phyloP scores from a whole-genome alignment of 2,329 filamentous ascomycete species.

The Cryoendolithus antarcticus region DNA sequence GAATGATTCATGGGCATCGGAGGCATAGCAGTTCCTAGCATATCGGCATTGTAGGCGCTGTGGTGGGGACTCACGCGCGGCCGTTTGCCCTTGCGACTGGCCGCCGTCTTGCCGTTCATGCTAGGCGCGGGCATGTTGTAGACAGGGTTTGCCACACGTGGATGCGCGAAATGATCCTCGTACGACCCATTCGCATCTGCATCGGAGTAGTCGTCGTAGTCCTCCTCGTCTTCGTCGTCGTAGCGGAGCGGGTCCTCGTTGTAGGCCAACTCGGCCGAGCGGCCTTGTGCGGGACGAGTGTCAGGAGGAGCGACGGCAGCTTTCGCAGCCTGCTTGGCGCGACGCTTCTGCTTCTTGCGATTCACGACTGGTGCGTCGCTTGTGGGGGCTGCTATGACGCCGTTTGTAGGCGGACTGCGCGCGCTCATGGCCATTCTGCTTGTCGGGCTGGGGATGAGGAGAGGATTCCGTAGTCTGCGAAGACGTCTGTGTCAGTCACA shows the following conservation, averaged over 20 bases:
- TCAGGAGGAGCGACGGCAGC: constrained; percentile 6
- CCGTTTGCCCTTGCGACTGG: constrained; percentile 7
- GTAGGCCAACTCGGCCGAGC: constrained; percentile 30
- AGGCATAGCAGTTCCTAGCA: constrained; percentile 11
- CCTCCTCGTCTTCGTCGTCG: constrained; percentile 32
- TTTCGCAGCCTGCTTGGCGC: constrained; percentile 63
- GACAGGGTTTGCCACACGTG: background rate
- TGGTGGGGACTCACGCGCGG: constrained; percentile 1
- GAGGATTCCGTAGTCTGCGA: background rate
- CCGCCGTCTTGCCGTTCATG: constrained; percentile 52
- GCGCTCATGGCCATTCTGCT: constrained; percentile 19
- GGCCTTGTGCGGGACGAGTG: constrained; percentile 1
- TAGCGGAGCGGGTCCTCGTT: constrained; percentile 28
- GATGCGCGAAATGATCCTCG: background rate
- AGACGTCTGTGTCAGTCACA: too few relatives aligned
- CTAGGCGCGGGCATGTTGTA: constrained; percentile 25
- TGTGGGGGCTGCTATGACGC: constrained; percentile 25
- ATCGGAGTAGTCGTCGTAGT: constrained; percentile 14
- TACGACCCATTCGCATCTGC: constrained; percentile 6
- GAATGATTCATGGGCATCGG: constrained; percentile 13
- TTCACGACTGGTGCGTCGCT: constrained; percentile 45
- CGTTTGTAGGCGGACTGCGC: constrained; percentile 22
- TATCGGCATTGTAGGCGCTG: constrained; percentile 13
- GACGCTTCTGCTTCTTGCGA: constrained; percentile 88
- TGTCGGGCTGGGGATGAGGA: constrained; percentile 5